Percentiles rank a stretch among this genome's conserved stretches.
Evolutionary conservation across 2,329 filamentous ascomycete species (phyloP).

Genomic region (Colletotrichum sp.): DNA sequence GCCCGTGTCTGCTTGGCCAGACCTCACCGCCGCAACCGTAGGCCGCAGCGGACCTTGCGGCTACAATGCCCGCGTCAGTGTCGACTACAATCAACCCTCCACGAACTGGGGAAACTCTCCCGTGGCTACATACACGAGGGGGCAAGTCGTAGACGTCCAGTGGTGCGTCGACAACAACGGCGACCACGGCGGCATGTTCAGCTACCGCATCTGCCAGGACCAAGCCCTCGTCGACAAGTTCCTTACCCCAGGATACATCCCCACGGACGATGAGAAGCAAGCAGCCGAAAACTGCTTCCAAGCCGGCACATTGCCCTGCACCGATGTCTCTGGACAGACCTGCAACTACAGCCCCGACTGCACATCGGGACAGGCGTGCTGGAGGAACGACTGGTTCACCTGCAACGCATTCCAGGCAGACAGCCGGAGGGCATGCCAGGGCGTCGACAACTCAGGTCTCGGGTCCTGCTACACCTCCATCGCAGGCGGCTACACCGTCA

Average conservation of each 20-base stretch:
- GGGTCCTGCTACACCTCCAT: conserved; percentile 57
- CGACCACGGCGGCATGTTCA: conserved; percentile 63
- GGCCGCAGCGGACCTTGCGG: conserved; percentile 56
- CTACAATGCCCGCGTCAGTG: conserved; percentile 56
- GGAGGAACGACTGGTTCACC: conserved; percentile 60
- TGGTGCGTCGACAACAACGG: conserved; percentile 64
- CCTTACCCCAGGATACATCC: conserved; percentile 49
- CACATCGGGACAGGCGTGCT: conserved; percentile 45
- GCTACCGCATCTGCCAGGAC: conserved; percentile 58
- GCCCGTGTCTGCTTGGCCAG: conserved; percentile 55
- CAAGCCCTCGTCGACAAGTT: conserved; percentile 56
- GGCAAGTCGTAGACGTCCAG: conserved; percentile 52
- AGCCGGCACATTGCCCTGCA: conserved; percentile 50
- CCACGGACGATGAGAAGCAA: conserved; percentile 57
- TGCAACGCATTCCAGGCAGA: conserved; percentile 49
- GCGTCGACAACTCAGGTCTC: conserved; percentile 48
- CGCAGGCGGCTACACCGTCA: conserved; percentile 57
- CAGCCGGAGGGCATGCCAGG: conserved; percentile 44
- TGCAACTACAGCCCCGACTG: conserved; percentile 57
- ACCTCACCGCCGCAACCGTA: conserved; percentile 48
- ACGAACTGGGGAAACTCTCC: conserved; percentile 47
- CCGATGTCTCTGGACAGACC: conserved; percentile 52
- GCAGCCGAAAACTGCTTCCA: conserved; percentile 59
- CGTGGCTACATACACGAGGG: conserved; percentile 49
- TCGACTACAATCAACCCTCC: conserved; percentile 57